phyloP scores from a whole-genome alignment of 371 early-diverging fungal species.

The Mucor plumbeus region DNA sequence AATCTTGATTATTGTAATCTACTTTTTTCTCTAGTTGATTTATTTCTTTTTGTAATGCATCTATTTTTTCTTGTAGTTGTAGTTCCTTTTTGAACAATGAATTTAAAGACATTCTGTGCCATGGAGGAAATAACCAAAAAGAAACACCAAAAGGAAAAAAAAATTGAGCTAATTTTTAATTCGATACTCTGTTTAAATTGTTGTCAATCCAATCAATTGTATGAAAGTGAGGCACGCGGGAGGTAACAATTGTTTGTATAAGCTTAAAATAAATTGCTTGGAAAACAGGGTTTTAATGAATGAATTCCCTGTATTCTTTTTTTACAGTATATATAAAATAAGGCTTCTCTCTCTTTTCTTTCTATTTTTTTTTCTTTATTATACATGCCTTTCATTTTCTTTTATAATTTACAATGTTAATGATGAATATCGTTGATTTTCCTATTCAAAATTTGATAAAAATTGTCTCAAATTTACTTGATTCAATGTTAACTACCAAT shows the following conservation, averaged over 20 bases:
- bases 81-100: conserved; percentile 57
- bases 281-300: conserved; percentile 16
- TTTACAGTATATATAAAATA: not conserved
- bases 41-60: conserved; percentile 63
- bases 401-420: not conserved
- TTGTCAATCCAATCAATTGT: conserved; percentile 6
- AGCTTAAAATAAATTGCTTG: conserved; percentile 1
- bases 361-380: not conserved
- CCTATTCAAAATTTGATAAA: conserved; percentile 43
- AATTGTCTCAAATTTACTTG: conserved; percentile 52
- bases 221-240: conserved; percentile 12
- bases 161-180: not conserved
- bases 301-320: conserved; percentile 6
- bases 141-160: not conserved
- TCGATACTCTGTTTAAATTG: conserved; percentile 5
- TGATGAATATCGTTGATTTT: conserved; percentile 48
- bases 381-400: conserved; percentile 1
- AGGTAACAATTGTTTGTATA: not conserved
- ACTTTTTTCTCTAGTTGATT: conserved; percentile 56
- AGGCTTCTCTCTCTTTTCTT: not conserved
- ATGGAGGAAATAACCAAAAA: conserved; percentile 5
- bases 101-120: conserved; percentile 22
- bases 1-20: conserved; percentile 17
- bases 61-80: conserved; percentile 59
- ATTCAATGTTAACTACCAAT: conserved; percentile 60